Base-by-base conservation (phyloP, 2,329 filamentous ascomycete genomes). In the Ceratocystis colombiana region DNA sequence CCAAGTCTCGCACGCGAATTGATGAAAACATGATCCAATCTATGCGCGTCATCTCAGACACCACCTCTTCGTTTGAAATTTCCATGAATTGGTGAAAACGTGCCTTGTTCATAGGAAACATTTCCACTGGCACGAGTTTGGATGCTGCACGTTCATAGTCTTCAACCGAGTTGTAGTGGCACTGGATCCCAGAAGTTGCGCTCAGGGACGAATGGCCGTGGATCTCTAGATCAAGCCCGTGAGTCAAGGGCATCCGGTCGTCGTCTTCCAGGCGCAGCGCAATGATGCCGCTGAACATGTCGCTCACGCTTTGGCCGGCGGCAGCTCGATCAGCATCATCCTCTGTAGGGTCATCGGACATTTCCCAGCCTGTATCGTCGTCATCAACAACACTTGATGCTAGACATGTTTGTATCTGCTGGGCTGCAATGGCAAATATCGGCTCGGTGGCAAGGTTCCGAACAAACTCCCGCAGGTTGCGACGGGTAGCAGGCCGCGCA, bases 21-120 rank as follows among this genome's bases (percentile, higher is more conserved):
- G 91, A 92, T 64, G 89, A 95, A 75, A 96, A 97, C 88, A 97
- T 94, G 74, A 95, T 86, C 93, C 93, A 97, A 76, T 99, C 94
- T 66, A 99, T 96, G 68, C 93, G 83, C 3, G 94, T 97, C 72
- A 99, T 82, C 75, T 99, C 94, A 68, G 88, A 87, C 17, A 93
- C 93, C 70, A 97, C 87, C 62, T 90, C 84, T 68, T 96, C 89
- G 64, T 95, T 88, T 0, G 88, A 82, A 28, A 88, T 87, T 45
- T 89, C 88, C 87, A 97, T 96, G 70, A 97, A 89, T 64, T 88
- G 85, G 70, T 92, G 90, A 80, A 94, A 99, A 68, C 94, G 88
- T 53, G 87, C 80, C 75, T 97, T 97, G 70, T 86, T 89, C 68
- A 96, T 82, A 1, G 86, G 82, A 64, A 88, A 78, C 46, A 82